Percentiles rank a stretch among this genome's conserved stretches.
These are phyloP conservation scores for Allantophomopsis cytisporea DNA, from an alignment of 2,329 filamentous ascomycete genomes.

Conservation along the genomic window DNA sequence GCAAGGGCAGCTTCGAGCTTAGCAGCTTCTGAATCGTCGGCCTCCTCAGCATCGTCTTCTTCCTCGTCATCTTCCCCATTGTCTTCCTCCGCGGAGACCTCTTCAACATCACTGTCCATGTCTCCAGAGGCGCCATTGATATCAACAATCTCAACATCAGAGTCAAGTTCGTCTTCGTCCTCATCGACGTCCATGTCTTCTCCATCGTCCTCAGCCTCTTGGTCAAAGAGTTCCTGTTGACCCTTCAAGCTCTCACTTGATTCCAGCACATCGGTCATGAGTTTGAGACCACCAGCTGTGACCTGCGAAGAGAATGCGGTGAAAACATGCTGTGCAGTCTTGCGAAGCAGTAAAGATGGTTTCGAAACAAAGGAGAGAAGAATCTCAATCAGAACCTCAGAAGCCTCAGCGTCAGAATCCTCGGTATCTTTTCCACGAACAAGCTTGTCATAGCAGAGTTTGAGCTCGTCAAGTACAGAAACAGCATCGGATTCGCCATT, in stretches of 20 bases:
- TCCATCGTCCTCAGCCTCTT: constrained; percentile 45
- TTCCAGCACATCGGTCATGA: constrained; percentile 53
- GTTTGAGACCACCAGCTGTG: constrained; percentile 56
- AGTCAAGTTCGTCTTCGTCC: constrained; percentile 24
- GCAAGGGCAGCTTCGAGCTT: constrained; percentile 59
- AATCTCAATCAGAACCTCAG: constrained; percentile 73
- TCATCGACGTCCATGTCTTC: constrained; percentile 34
- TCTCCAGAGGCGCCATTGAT: constrained; percentile 28
- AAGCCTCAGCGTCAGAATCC: constrained; percentile 38
- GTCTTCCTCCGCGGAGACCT: constrained; percentile 20
- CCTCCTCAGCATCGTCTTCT: constrained; percentile 25
- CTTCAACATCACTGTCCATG: constrained; percentile 12
- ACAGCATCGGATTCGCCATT: constrained; percentile 80
- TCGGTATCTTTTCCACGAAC: constrained; percentile 34
- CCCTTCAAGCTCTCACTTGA: constrained; percentile 73
- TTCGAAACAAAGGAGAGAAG: constrained; percentile 81
- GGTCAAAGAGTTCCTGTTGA: constrained; percentile 75
- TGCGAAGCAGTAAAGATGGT: constrained; percentile 71
- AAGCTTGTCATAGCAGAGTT: constrained; percentile 57
- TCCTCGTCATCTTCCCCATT: constrained; percentile 28
- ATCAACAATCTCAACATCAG: constrained; percentile 35
- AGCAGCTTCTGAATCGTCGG: constrained; percentile 23
- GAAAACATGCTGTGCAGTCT: constrained; percentile 81
- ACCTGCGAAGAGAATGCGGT: constrained; percentile 66
- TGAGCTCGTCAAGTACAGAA: constrained; percentile 69